Evolutionary conservation across 352 stramenopile genomes (phyloP).

Genomic region (Phytophthora foliorum): DNA sequence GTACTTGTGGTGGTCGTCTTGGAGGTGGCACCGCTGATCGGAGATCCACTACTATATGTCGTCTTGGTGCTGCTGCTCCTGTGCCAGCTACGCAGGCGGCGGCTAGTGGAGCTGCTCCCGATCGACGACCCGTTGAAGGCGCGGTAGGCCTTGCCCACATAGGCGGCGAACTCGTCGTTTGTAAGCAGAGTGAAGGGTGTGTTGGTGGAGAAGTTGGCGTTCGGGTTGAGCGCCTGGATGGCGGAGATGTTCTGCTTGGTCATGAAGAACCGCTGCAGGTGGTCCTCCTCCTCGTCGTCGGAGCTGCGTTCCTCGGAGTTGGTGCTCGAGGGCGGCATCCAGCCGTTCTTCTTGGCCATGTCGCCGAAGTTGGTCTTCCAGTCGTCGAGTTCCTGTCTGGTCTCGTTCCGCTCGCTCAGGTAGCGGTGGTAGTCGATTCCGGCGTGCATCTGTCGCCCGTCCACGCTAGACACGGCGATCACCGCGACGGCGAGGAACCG

Average conservation of each 20-base stretch:
- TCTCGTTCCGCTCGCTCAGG: slow-evolving; percentile 38
- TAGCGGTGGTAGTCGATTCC: slow-evolving; percentile 55
- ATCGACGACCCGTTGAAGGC: slow-evolving; percentile 22
- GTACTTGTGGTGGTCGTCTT: slow-evolving; percentile 27
- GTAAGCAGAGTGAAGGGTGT: slow-evolving; percentile 68
- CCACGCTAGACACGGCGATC: slow-evolving; percentile 18
- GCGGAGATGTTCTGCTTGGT: slow-evolving; percentile 50
- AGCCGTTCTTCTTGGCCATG: slow-evolving; percentile 41
- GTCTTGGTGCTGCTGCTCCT: slow-evolving; percentile 35
- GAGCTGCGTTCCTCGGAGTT: slow-evolving; percentile 37
- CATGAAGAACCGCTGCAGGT: slow-evolving; percentile 58
- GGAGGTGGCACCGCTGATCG: slow-evolving; percentile 8
- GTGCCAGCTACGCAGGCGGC: slow-evolving; percentile 34
- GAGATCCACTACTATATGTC: slow-evolving; percentile 27
- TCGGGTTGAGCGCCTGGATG: slow-evolving; percentile 47
- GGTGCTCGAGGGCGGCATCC: slow-evolving; percentile 32
- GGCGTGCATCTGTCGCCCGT: slow-evolving; percentile 48
- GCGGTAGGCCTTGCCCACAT: slow-evolving; percentile 42
- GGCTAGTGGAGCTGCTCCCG: slow-evolving; percentile 15
- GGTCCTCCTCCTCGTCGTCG: slow-evolving; percentile 51
- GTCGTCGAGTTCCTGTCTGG: slow-evolving; percentile 40
- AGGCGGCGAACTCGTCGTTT: slow-evolving; percentile 58
- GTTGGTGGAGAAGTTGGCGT: slow-evolving; percentile 59
- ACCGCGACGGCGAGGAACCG: slow-evolving; percentile 14
- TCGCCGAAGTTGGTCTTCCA: slow-evolving; percentile 46